Evolutionary conservation across 2,329 filamentous ascomycete genomes (phyloP).

Genomic region (Berkeleyomyces basicola): DNA sequence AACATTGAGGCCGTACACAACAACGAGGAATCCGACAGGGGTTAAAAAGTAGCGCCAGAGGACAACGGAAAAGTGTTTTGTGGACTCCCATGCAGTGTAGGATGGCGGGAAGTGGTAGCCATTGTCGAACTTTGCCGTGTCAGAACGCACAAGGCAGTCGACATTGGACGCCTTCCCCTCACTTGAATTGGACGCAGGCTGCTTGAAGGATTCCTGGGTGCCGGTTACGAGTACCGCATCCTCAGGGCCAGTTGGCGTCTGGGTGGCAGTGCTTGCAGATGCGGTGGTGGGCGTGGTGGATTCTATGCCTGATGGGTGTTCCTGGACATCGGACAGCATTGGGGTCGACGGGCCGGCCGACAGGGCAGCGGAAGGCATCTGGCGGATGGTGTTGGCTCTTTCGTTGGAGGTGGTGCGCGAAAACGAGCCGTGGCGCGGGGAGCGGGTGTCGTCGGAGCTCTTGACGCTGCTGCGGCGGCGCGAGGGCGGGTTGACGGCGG

Average conservation of each 20-base stretch:
- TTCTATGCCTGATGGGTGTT: constrained; percentile 3
- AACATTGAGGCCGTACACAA: constrained; percentile 65
- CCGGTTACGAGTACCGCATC: background rate
- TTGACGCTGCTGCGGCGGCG: constrained; percentile 14
- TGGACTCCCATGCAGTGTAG: constrained; percentile 42
- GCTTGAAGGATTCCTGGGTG: background rate
- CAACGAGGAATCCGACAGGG: constrained; percentile 59
- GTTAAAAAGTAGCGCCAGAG: constrained; percentile 63
- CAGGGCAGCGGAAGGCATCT: constrained; percentile 2
- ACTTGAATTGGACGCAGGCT: background rate
- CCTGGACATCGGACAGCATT: constrained; percentile 7
- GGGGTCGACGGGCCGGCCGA: background rate
- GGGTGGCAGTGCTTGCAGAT: background rate
- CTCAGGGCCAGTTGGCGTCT: background rate
- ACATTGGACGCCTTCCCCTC: background rate
- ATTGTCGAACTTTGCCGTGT: constrained; percentile 35
- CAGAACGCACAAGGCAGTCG: constrained; percentile 6
- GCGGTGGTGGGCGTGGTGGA: background rate
- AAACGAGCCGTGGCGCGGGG: constrained; percentile 4
- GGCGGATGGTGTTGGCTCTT: background rate
- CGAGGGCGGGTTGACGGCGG: constrained; percentile 18
- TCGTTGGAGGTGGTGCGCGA: constrained; percentile 5
- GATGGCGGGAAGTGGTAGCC: constrained; percentile 49
- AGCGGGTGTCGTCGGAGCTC: constrained; percentile 1
- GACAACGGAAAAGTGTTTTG: constrained; percentile 37